Evolutionary conservation across 306 rosid genomes (phyloP), one percentile per base, ranked within the genome.

Genomic region (Sindora glabra): DNA sequence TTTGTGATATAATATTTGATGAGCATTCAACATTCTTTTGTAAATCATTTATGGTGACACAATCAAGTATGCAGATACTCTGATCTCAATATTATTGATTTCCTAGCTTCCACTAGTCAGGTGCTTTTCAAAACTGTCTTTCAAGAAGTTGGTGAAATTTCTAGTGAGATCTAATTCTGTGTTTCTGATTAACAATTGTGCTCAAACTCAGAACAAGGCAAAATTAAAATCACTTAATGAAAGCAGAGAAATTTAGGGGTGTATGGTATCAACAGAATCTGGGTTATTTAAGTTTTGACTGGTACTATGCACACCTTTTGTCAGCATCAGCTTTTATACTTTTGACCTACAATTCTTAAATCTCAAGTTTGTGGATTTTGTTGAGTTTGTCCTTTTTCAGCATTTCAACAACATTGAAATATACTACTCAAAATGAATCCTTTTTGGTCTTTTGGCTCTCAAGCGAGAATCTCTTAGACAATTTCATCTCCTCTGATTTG

Each of bases 221-320:
- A 26, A 63, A 36, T 21, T 5, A 53, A 26, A 27, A n/a, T 34
- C 10, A 19, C 51, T 53, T 37, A 46, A 58, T 15, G 12, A 16
- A 32, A 51, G 32, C 32, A 47, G 36, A 51, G 54, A 52, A 50
- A 41, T 50, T 63, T 48, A 25, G 30, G 61, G 37, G 50, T 25
- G 39, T 21, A 25, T 59, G 41, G 26, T 30, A 60, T 33, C 30
- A n/a, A 42, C 22, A 21, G 48, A 67, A 29, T 64, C 22, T 45
- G 33, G 71, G 14, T 47, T 27, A 52, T 57, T n/a, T 65, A 62
- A 54, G 48, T 38, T 24, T 25, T 46, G 29, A 46, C 69, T 24
- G 59, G 41, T 21, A 25, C 23, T 61, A 21, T 32, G 4, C 22
- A 33, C 29, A 19, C 36, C 46, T 56, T 50, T 33, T 51, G 5